Evolutionary conservation across 345 rosid genomes (phyloP), one percentile per base, ranked within the genome.

Genomic region (Pistacia vera): DNA sequence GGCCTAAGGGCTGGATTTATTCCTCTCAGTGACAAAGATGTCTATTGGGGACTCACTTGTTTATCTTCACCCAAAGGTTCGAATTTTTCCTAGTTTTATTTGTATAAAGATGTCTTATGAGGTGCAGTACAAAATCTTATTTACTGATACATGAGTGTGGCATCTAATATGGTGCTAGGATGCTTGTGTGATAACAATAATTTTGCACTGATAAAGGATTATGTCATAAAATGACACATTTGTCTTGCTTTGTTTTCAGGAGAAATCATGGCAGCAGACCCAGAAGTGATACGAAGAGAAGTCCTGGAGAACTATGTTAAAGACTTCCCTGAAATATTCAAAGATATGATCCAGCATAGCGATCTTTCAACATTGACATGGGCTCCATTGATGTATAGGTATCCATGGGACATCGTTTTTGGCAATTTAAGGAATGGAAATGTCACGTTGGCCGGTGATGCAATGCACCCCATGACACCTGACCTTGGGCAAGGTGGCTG

Each of bases 401-500:
- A 72, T 28, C 91, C 90, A 0, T 87, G 90, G 90, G 44, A 81
- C 17, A 54, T 87, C 11, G 4, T 84, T 1, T 49, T 80, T 4
- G 85, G 84, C 48, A 87, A 69, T 7, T 64, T 84, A 18, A 83
- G 80, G 68, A 79, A 72, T 49, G 81, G 74, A 4, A 87, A 84
- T 51, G 28, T 87, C 2, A 84, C 85, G 0, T 80, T 87, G n/a
- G 88, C 83, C 0, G 89, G 93, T 0, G 89, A 89, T 16, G 93
- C 91, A 25, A 85, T 86, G 82, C 93, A 89, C 33, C 87, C 88
- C 5, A 87, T 81, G 85, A 89, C 85, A 0, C 90, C 90, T 35
- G 85, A 87, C 46, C 72, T 87, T 1, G 87, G 77, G 4, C 88
- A 87, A 75, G 93, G 93, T 0, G 90, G 85, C 0, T 76, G 88